These are phyloP conservation scores for Pittosporum tobira DNA, from an alignment of 129 eudicot species.

Conservation along the genomic window DNA sequence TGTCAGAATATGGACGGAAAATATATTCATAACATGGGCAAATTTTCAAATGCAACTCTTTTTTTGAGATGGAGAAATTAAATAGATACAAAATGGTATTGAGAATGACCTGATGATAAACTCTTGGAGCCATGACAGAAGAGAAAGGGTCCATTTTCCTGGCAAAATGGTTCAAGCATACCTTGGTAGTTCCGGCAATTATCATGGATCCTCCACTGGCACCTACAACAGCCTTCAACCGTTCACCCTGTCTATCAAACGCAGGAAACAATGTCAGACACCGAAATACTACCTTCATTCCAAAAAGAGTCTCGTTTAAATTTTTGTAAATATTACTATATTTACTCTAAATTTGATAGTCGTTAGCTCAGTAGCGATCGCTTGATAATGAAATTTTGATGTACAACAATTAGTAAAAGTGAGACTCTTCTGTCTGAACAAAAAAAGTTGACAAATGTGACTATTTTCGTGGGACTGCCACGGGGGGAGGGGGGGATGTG, in stretches of 20 bases:
- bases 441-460: no score
- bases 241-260: slow-evolving; percentile 29
- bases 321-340: background rate
- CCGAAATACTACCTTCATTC: no score
- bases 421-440: no score
- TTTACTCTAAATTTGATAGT: no score
- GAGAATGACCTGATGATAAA: slow-evolving; percentile 34
- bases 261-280: no score
- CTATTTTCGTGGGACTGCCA: no score
- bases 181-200: slow-evolving; percentile 41
- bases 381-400: no score
- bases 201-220: slow-evolving; percentile 53
- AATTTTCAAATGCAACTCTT: background rate
- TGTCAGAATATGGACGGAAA: background rate
- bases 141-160: slow-evolving; percentile 48
- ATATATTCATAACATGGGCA: no score
- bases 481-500: no score
- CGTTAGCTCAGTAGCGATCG: no score
- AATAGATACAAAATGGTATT: background rate
- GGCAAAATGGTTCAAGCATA: slow-evolving; percentile 38
- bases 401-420: no score
- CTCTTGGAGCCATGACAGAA: slow-evolving; percentile 45
- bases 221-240: slow-evolving; percentile 45
- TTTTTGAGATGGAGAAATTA: background rate
- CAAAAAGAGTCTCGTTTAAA: background rate